phyloP scores from a whole-genome alignment of 768 basidiomycete species.

The Lactarius sanguifluus region DNA sequence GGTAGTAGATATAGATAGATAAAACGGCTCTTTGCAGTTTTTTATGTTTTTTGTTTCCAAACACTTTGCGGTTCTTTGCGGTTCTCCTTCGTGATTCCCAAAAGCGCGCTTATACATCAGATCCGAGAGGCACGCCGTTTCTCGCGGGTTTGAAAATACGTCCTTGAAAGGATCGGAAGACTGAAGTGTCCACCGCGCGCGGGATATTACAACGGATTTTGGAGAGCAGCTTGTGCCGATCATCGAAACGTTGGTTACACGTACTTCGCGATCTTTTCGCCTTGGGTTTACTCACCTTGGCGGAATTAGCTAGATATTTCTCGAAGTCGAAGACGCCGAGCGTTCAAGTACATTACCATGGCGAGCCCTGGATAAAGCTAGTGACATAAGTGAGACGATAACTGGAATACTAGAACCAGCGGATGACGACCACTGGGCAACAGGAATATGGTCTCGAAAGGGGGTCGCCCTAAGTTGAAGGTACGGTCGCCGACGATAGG shows the following conservation, averaged over 20 bases:
- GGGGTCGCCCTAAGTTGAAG: background rate
- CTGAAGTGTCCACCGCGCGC: background rate
- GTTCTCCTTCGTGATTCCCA: background rate
- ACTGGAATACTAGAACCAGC: background rate
- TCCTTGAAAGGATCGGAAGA: background rate
- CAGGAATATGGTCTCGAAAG: background rate
- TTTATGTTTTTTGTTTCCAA: too few species aligned
- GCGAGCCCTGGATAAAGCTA: background rate
- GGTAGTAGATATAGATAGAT: background rate
- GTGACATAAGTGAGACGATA: background rate
- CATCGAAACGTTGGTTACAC: background rate
- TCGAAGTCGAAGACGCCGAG: background rate
- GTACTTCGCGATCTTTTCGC: background rate
- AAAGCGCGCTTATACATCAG: background rate
- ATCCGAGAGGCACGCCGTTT: constrained; percentile 3
- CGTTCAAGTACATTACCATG: background rate
- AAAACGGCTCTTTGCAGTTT: background rate
- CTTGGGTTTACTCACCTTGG: background rate
- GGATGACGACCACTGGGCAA: background rate
- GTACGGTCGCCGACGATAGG: background rate
- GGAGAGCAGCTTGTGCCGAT: background rate
- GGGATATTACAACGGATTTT: background rate
- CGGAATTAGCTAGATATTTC: background rate
- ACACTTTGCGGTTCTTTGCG: background rate
- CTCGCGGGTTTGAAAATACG: background rate